Percentiles rank a stretch among this genome's conserved stretches.
Conservation (phyloP, 768 basidiomycete genomes). For the Tulasnella sp. region DNA sequence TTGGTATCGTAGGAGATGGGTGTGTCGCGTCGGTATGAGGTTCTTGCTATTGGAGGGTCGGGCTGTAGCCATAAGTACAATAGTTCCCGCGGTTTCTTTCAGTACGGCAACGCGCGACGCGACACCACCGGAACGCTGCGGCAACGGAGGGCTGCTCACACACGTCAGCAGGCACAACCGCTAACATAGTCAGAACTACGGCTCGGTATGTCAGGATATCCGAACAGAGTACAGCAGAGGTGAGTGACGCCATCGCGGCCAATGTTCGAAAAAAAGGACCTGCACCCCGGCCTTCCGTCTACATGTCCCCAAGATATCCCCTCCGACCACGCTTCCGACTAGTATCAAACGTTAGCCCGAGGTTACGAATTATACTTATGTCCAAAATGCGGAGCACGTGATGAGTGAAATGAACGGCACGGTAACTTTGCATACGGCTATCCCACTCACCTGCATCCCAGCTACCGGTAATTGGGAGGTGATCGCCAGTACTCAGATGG, state of each 20-base stretch:
- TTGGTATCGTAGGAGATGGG: neutral
- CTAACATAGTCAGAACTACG: neutral
- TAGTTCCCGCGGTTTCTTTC: slow-evolving; percentile 6
- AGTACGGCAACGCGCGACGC: slow-evolving; percentile 5
- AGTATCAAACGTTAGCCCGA: neutral
- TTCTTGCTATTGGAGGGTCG: neutral
- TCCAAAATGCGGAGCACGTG: neutral
- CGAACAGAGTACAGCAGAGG: neutral
- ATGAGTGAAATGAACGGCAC: neutral
- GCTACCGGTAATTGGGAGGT: neutral
- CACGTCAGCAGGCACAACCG: neutral
- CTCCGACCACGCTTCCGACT: neutral
- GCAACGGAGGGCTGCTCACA: neutral
- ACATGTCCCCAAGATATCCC: neutral
- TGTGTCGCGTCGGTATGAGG: neutral
- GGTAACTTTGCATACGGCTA: neutral
- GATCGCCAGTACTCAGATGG: neutral
- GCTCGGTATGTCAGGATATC: neutral
- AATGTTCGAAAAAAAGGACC: neutral
- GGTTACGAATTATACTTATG: neutral
- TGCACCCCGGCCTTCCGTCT: neutral
- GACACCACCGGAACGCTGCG: slow-evolving; percentile 4
- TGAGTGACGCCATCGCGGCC: neutral
- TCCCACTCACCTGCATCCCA: neutral
- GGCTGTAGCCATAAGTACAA: slow-evolving; percentile 4